Base-by-base conservation (phyloP, 1,284 basidiomycete genomes). In the Trametes hirsuta region DNA sequence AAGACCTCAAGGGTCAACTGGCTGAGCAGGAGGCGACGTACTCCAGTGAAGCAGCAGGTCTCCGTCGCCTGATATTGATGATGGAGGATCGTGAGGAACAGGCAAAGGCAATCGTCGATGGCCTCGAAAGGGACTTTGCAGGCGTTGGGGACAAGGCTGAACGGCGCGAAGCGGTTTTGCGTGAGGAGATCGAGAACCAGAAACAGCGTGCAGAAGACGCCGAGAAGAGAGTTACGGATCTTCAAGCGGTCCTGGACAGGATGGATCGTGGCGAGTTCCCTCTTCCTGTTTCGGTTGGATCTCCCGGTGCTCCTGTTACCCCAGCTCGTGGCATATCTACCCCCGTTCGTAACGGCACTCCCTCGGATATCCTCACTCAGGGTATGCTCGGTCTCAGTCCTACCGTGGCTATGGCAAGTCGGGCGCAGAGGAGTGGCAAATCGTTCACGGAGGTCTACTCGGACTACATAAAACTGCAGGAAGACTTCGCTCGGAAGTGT, bases 401-500 rank as follows among this genome's bases (percentile, higher is more conserved):
- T 0, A 93, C 94, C 0, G 90, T 96, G 9, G 88, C 90, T 0
- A 87, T 97, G 75, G 93, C 90, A 4, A 86, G 86, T 71, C 85
- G 83, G 62, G 83, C 90, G 25, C 92, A 93, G 75, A 84, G 82
- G 71, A 83, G 80, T 34, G 94, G 94, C 21, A 92, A 91, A 79
- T 90, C 88, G 2, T 94, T 95, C 75, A 95, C 94, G 0, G 90
- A 95, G 71, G 87, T 97, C 15, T 97, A 96, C 71, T 83, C 90
- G n/a, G 92, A 94, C 66, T 92, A 93, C 66, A 86, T 95, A 47
- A 83, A 86, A 56, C 83, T 96, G 49, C 90, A 97, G 72, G 91
- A 93, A 42, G 91, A 95, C 51, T 87, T 90, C 55, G 81, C 85
- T 15, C 84, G 82, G 69, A 92, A 95, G 72, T 86, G 84, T 55